Percentiles rank a stretch among this genome's conserved stretches.
Conservation (phyloP, 768 basidiomycete genomes). For the Tremella mesenterica region DNA sequence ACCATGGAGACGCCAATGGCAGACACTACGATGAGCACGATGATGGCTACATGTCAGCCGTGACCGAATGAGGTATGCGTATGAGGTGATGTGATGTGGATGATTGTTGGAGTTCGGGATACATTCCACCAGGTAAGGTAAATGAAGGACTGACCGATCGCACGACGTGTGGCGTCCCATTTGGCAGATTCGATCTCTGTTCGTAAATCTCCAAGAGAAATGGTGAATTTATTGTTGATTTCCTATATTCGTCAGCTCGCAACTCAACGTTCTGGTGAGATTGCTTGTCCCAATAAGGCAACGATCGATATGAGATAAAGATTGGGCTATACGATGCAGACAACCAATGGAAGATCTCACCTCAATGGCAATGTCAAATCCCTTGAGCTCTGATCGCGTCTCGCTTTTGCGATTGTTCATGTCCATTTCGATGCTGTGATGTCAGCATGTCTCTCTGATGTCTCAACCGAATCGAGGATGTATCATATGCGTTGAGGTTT, state of each 20-base stretch:
- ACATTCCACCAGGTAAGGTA: too few relatives aligned
- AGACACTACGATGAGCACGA: slow-evolving; percentile 37
- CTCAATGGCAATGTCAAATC: slow-evolving; percentile 67
- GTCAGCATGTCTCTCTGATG: background rate
- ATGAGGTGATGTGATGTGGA: background rate
- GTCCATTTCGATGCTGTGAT: slow-evolving; percentile 85
- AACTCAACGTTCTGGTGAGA: too few relatives aligned
- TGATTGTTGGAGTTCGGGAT: too few relatives aligned
- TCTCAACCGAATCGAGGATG: background rate
- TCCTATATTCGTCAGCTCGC: slow-evolving; percentile 31
- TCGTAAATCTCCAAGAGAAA: slow-evolving; percentile 45
- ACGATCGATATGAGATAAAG: too few relatives aligned
- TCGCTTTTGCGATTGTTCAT: slow-evolving; percentile 90
- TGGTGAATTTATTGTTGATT: slow-evolving; percentile 48
- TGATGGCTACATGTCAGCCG: slow-evolving; percentile 16
- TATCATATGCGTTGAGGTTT: too few relatives aligned
- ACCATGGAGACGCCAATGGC: slow-evolving; percentile 25
- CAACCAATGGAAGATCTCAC: slow-evolving; percentile 26
- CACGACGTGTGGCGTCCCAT: slow-evolving; percentile 46
- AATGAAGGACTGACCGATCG: slow-evolving; percentile 34
- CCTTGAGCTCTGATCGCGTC: slow-evolving; percentile 70
- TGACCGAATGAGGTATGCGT: background rate
- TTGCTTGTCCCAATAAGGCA: too few relatives aligned
- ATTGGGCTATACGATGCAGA: background rate
- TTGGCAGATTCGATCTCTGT: slow-evolving; percentile 48